These are phyloP conservation scores for Pyracantha coccinea DNA, from an alignment of 331 rosid species.

Conservation along the genomic window DNA sequence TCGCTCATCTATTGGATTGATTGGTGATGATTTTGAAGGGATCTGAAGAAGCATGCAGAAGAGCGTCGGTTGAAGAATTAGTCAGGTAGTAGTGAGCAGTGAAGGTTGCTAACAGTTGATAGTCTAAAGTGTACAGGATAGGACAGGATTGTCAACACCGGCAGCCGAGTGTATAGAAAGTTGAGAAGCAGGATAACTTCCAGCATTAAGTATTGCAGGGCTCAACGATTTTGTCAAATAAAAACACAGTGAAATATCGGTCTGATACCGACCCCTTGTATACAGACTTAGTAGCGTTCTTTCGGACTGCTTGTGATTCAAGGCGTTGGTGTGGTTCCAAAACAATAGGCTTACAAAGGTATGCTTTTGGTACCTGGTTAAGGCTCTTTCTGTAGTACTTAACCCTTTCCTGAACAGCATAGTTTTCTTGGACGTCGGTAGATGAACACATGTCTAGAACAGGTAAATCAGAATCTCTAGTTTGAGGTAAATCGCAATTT, in stretches of 20 bases:
- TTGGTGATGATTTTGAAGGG: constrained; percentile 18
- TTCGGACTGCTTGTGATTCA: background rate
- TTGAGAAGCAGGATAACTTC: background rate
- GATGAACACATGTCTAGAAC: background rate
- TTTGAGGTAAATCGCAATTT: background rate
- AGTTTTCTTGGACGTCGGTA: background rate
- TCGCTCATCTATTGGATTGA: background rate
- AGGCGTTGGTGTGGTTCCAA: background rate
- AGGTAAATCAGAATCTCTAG: background rate
- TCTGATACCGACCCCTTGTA: background rate
- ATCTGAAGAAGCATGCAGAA: constrained; percentile 24
- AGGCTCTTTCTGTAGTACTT: background rate
- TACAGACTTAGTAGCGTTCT: background rate
- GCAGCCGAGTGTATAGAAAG: background rate
- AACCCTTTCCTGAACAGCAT: background rate
- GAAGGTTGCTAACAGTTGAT: constrained; percentile 4
- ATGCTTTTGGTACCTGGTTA: background rate
- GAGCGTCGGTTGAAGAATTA: constrained; percentile 3
- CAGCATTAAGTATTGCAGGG: background rate
- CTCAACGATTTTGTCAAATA: background rate
- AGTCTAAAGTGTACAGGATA: constrained; percentile 8
- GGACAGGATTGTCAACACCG: constrained; percentile 1
- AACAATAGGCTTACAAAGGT: background rate
- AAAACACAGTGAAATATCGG: background rate
- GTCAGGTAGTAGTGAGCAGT: background rate